A percentile compares a stretch with the other conserved stretches of the same genome.
phyloP scores from a whole-genome alignment of 2,329 filamentous ascomycete genomes.

The Fusarium sp. region DNA sequence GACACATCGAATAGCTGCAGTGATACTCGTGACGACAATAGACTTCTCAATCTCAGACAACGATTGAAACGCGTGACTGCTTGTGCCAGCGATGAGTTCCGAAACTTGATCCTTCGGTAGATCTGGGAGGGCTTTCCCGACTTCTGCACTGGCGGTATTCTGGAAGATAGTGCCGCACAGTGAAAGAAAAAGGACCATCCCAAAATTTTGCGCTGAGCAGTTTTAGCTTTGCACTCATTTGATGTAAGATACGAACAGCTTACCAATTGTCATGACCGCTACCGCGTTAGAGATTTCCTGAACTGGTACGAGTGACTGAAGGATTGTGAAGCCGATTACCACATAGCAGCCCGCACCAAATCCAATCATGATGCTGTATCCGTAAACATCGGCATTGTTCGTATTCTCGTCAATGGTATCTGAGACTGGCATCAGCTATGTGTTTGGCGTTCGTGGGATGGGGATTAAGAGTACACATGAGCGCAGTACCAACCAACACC shows the following conservation, averaged over 20 bases:
- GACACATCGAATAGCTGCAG: neutral
- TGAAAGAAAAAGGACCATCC: neutral
- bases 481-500: neutral
- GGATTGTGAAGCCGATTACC: neutral
- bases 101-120: neutral
- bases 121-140: neutral
- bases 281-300: neutral
- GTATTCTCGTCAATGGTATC: neutral
- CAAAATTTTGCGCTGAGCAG: neutral
- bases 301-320: neutral
- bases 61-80: neutral
- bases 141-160: neutral
- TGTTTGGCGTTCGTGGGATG: no score
- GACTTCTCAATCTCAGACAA: neutral
- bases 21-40: neutral
- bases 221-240: no score
- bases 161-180: conserved; percentile 5
- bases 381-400: neutral
- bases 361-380: neutral
- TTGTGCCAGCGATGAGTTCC: neutral
- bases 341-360: neutral
- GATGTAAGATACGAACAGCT: neutral
- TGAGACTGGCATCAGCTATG: neutral
- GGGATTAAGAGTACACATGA: neutral
- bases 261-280: neutral